phyloP scores from a whole-genome alignment of 148 eudicot genomes.

The Cornus suecica region DNA sequence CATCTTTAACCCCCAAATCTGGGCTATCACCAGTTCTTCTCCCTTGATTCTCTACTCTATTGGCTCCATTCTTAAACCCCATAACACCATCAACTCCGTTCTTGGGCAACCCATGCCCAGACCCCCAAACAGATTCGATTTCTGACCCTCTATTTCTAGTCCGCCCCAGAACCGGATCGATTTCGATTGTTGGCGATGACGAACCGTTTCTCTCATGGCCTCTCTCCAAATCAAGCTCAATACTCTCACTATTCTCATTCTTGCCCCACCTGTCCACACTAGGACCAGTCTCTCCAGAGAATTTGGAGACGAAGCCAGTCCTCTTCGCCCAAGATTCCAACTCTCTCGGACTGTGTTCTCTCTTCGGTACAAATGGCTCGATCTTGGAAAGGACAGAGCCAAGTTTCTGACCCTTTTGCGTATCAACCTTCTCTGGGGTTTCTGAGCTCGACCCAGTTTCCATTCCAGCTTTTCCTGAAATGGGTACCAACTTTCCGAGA shows the following conservation, averaged over 20 bases:
- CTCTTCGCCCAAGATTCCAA: constrained; percentile 94
- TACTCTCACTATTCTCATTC: constrained; percentile 26
- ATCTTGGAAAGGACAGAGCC: constrained; percentile 42
- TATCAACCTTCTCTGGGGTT: constrained; percentile 30
- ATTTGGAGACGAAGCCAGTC: constrained; percentile 85
- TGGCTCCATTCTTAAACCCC: constrained; percentile 28
- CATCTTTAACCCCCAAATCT: constrained; percentile 27
- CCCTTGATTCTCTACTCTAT: constrained; percentile 30
- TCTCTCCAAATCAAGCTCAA: constrained; percentile 54
- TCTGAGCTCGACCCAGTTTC: constrained; percentile 69
- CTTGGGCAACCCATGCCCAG: constrained; percentile 20
- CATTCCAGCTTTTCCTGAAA: constrained; percentile 40
- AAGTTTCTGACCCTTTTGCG: constrained; percentile 29
- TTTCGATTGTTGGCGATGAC: constrained; percentile 58
- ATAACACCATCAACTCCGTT: constrained; percentile 24
- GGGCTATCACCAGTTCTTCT: constrained; percentile 28
- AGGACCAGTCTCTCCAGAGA: constrained; percentile 60
- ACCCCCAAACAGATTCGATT: constrained; percentile 44
- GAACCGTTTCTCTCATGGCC: constrained; percentile 43
- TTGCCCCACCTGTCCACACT: constrained; percentile 32
- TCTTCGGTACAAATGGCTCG: constrained; percentile 66
- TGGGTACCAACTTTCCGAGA: constrained; percentile 16
- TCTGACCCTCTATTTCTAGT: constrained; percentile 43
- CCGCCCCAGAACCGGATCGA: constrained; percentile 69
- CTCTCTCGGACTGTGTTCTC: constrained; percentile 75